phyloP scores from a whole-genome alignment of 148 eudicot genomes.

The Heliamphora exappendiculata region DNA sequence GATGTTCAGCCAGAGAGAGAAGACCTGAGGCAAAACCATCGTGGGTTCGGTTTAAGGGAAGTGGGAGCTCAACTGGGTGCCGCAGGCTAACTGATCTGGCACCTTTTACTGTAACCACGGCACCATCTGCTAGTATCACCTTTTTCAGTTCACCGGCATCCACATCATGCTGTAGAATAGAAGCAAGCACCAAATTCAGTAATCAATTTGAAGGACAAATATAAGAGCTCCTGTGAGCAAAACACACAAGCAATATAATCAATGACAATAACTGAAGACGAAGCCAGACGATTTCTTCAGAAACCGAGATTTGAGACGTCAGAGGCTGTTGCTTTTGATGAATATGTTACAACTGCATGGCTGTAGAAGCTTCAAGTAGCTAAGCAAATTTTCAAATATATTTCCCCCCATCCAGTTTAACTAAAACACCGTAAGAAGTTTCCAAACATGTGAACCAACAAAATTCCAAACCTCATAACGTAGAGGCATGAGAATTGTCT shows the following conservation, averaged over 20 bases:
- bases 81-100: conserved; percentile 91
- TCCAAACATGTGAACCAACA: background rate
- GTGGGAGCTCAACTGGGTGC: conserved; percentile 82
- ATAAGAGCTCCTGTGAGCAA: background rate
- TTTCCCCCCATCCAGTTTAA: background rate
- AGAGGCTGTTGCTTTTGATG: background rate
- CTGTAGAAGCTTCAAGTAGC: background rate
- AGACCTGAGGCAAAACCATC: conserved; percentile 68
- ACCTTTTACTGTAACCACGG: conserved; percentile 85
- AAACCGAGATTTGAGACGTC: background rate
- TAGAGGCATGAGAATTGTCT: background rate
- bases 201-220: background rate
- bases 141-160: conserved; percentile 84
- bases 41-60: conserved; percentile 59
- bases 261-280: background rate
- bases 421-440: background rate
- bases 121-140: conserved; percentile 80
- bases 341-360: background rate
- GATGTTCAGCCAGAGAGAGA: conserved; percentile 62
- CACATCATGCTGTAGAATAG: conserved; percentile 66
- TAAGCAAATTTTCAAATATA: background rate
- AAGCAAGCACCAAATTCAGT: background rate
- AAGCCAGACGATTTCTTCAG: background rate
- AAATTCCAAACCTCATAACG: background rate
- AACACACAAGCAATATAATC: background rate